A percentile compares a stretch with the other conserved stretches of the same genome.
Conservation (phyloP, 257 asterid genomes). For the Capsicum pubescens region DNA sequence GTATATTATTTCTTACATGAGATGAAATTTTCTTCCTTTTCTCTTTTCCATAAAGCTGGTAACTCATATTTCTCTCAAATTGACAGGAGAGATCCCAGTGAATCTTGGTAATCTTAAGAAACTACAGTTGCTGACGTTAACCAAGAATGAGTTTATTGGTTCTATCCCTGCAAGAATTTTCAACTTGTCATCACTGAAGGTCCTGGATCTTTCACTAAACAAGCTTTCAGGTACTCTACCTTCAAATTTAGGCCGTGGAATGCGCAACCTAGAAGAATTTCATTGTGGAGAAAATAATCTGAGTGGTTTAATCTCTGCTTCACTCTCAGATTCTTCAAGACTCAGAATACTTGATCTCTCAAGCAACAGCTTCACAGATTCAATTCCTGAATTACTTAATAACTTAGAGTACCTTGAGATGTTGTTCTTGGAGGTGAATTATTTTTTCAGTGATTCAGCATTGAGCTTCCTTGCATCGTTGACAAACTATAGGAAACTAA, state of each 20-base stretch:
- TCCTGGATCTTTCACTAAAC: not conserved
- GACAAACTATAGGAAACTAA: conserved; percentile 20
- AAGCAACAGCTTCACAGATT: conserved; percentile 29
- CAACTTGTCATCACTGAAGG: conserved; percentile 34
- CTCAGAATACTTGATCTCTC: conserved; percentile 19
- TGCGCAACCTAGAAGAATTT: conserved; percentile 26
- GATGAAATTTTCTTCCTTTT: not conserved
- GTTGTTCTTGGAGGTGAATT: not conserved
- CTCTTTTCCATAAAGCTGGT: not conserved
- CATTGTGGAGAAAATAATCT: not conserved
- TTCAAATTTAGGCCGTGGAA: conserved; percentile 22
- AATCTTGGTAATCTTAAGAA: conserved; percentile 4
- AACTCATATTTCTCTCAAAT: not conserved
- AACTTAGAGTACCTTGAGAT: not conserved
- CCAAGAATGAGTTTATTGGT: not conserved
- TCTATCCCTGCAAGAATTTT: conserved; percentile 32
- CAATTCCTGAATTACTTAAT: conserved; percentile 35
- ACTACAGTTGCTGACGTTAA: not conserved
- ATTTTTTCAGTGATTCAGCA: conserved; percentile 13
- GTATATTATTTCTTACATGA: too few relatives aligned
- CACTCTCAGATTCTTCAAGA: conserved; percentile 37
- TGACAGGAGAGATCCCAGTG: conserved; percentile 24
- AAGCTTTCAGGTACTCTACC: conserved; percentile 38
- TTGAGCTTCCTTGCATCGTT: conserved; percentile 7
- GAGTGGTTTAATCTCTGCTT: conserved; percentile 34